Evolutionary conservation across 495 filamentous ascomycete genomes (phyloP).

Genomic region (Aspergillus coremiiformis): DNA sequence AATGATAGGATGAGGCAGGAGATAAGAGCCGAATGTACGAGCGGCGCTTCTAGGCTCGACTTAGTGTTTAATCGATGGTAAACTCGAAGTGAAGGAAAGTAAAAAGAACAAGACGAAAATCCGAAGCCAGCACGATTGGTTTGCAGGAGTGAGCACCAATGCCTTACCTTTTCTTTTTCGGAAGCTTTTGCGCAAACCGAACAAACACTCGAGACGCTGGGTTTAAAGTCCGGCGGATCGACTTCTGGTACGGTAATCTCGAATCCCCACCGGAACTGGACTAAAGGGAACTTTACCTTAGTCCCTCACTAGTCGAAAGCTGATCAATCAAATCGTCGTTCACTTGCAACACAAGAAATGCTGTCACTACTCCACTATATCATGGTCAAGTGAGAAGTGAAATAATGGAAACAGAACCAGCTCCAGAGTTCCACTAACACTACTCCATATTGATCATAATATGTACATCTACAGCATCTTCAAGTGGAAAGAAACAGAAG

Average conservation of each 20-base stretch:
- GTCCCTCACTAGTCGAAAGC: not conserved
- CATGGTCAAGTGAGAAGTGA: too few species aligned
- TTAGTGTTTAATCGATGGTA: not conserved
- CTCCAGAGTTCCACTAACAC: too few species aligned
- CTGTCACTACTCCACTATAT: not conserved
- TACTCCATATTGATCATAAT: too few species aligned
- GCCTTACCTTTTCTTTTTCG: not conserved
- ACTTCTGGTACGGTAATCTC: too few species aligned
- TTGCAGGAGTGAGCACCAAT: constrained; percentile 1
- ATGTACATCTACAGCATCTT: too few species aligned
- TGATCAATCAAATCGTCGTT: not conserved
- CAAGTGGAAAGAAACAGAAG: too few species aligned
- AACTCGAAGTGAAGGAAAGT: not conserved
- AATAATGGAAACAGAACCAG: too few species aligned
- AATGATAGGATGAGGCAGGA: not conserved
- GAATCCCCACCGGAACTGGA: not conserved
- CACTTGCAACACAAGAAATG: not conserved
- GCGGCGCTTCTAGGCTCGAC: not conserved
- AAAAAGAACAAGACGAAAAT: not conserved
- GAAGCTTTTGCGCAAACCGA: constrained; percentile 9
- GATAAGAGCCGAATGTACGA: not conserved
- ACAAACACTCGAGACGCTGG: constrained; percentile 5
- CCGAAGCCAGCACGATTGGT: not conserved
- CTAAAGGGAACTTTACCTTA: not conserved
- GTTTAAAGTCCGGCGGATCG: not conserved